Evolutionary conservation across 2,329 filamentous ascomycete species (phyloP).

Genomic region (Bipolaris victoriae): DNA sequence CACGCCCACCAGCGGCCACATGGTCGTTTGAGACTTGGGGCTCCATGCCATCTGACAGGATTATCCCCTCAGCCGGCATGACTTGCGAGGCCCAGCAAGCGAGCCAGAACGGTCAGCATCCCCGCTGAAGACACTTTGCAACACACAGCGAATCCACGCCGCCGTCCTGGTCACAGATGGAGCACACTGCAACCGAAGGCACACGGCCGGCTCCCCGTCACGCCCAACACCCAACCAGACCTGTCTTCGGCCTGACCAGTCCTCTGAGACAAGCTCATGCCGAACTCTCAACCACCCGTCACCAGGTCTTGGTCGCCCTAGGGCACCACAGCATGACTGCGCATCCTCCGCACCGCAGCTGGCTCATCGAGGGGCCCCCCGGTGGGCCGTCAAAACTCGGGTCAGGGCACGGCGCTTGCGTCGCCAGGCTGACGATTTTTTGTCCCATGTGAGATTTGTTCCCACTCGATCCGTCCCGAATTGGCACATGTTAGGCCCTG

Average conservation of each 20-base stretch:
- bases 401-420: conserved; percentile 33
- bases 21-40: conserved; percentile 29
- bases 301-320: conserved; percentile 3
- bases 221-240: conserved; percentile 4
- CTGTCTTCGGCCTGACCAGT: conserved; percentile 3
- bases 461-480: conserved; percentile 43
- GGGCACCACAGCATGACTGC: conserved; percentile 1
- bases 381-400: conserved; percentile 10
- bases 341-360: conserved; percentile 19
- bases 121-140: conserved; percentile 22
- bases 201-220: conserved; percentile 4
- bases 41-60: conserved; percentile 29
- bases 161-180: not conserved
- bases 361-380: conserved; percentile 8
- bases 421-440: conserved; percentile 37
- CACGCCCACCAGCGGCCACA: conserved; percentile 21
- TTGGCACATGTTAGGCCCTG: conserved; percentile 30
- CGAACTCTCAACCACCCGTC: conserved; percentile 5
- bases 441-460: conserved; percentile 18
- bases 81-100: conserved; percentile 3
- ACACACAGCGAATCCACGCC: conserved; percentile 34
- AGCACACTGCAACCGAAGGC: conserved; percentile 2
- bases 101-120: conserved; percentile 21
- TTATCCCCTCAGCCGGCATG: conserved; percentile 11
- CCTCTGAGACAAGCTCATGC: conserved; percentile 11